phyloP scores from a whole-genome alignment of 2,329 filamentous ascomycete genomes.

The Aureobasidium sp. region DNA sequence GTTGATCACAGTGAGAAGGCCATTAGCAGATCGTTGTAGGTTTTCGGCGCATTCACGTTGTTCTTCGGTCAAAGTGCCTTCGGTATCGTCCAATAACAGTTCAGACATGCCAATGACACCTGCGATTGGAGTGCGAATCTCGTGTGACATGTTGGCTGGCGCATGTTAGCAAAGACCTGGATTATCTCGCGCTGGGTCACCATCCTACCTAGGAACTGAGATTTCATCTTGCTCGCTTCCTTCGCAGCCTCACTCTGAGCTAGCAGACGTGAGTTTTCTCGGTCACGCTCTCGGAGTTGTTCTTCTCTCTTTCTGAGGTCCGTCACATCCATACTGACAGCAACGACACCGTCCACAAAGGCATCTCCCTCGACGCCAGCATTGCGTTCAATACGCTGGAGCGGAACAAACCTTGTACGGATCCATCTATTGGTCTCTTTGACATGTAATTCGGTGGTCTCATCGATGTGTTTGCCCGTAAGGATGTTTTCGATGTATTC shows the following conservation, averaged over 20 bases:
- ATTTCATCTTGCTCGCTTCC: conserved; percentile 73
- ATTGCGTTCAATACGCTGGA: conserved; percentile 50
- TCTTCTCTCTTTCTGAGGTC: conserved; percentile 60
- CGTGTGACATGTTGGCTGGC: conserved; percentile 49
- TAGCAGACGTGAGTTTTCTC: conserved; percentile 61
- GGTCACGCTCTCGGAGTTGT: conserved; percentile 55
- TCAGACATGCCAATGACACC: conserved; percentile 78
- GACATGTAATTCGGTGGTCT: conserved; percentile 56
- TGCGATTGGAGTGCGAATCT: conserved; percentile 55
- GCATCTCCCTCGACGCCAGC: conserved; percentile 45
- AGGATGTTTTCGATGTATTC: conserved; percentile 59
- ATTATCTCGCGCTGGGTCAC: neutral
- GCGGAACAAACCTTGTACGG: conserved; percentile 63
- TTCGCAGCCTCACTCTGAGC: conserved; percentile 73
- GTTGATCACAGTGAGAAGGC: conserved; percentile 79
- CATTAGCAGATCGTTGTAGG: conserved; percentile 72
- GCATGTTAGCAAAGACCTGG: neutral
- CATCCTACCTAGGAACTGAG: conserved; percentile 53
- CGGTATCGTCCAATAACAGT: conserved; percentile 59
- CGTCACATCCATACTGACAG: conserved; percentile 73
- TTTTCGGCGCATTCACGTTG: conserved; percentile 70
- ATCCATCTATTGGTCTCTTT: conserved; percentile 59
- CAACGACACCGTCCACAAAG: conserved; percentile 64
- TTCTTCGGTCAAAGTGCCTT: conserved; percentile 51
- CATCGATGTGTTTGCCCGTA: conserved; percentile 51